Percentiles rank a stretch among this genome's conserved stretches.
These are phyloP conservation scores for Acorus calamus DNA, from an alignment of 106 monocot species.

Conservation along the genomic window DNA sequence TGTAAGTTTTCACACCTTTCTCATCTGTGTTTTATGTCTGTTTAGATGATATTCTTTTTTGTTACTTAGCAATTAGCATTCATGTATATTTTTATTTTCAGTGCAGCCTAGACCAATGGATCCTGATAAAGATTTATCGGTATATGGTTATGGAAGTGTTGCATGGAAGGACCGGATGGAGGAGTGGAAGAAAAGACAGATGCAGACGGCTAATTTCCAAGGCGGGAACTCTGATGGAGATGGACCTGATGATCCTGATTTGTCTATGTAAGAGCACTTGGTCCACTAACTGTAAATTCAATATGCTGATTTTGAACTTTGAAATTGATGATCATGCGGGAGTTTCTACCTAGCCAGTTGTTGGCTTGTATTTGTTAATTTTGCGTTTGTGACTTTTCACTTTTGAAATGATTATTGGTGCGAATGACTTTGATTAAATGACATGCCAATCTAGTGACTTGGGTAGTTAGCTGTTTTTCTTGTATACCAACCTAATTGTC, in stretches of 20 bases:
- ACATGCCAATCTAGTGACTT: too few species aligned
- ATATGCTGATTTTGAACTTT: background rate
- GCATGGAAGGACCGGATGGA: conserved; percentile 61
- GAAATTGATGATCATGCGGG: background rate
- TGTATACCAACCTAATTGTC: too few species aligned
- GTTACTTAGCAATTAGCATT: too few species aligned
- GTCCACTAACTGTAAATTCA: background rate
- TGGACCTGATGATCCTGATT: conserved; percentile 36
- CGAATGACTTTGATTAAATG: too few species aligned
- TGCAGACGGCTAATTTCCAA: conserved; percentile 12
- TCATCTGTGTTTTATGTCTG: too few species aligned
- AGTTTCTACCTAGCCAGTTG: background rate
- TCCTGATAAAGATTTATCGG: conserved; percentile 48
- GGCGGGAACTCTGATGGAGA: conserved; percentile 15
- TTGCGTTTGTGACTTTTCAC: too few species aligned
- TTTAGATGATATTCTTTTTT: too few species aligned
- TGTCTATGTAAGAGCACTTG: conserved; percentile 36
- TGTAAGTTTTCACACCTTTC: conserved; percentile 8
- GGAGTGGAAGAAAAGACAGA: conserved; percentile 42
- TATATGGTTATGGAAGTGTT: conserved; percentile 78
- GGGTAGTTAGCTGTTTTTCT: too few species aligned
- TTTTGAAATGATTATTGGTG: too few species aligned
- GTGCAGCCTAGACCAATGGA: conserved; percentile 48
- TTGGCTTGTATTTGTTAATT: too few species aligned
- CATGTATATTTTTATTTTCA: conserved; percentile 8